phyloP scores from a whole-genome alignment of 2,329 filamentous ascomycete species.

The Pyricularia sp. region DNA sequence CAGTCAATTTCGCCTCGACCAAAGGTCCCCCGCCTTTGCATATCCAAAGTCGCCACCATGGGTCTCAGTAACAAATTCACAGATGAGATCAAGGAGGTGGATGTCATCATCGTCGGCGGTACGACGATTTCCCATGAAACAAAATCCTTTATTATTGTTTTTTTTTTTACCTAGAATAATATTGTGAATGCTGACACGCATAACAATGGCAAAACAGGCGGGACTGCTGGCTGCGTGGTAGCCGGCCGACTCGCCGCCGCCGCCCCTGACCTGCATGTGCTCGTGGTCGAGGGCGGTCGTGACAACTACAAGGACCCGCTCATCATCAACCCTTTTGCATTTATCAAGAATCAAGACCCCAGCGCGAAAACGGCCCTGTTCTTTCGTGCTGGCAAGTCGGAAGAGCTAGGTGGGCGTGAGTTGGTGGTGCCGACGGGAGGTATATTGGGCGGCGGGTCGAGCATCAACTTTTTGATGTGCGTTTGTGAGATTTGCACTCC shows the following conservation, averaged over 20 bases:
- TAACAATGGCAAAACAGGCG: background rate
- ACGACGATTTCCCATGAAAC: background rate
- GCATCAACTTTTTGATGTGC: slow-evolving; percentile 18
- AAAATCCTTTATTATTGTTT: too few species aligned
- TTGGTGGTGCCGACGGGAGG: slow-evolving; percentile 26
- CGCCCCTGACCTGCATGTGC: slow-evolving; percentile 33
- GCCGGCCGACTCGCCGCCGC: slow-evolving; percentile 37
- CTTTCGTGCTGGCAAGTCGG: slow-evolving; percentile 32
- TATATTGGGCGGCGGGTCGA: slow-evolving; percentile 39
- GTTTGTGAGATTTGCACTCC: too few species aligned
- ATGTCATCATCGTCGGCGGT: slow-evolving; percentile 1
- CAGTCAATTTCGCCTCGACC: too few species aligned
- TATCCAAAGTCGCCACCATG: background rate
- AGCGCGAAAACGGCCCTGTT: slow-evolving; percentile 29
- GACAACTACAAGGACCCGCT: slow-evolving; percentile 37
- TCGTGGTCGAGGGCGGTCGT: slow-evolving; percentile 39
- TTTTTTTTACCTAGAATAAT: background rate
- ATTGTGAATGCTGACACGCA: background rate
- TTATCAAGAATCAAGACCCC: slow-evolving; percentile 30
- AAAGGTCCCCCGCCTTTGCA: too few species aligned
- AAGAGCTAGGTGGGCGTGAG: slow-evolving; percentile 29
- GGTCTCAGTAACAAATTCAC: background rate
- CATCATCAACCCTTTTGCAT: slow-evolving; percentile 36
- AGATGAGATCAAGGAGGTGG: background rate
- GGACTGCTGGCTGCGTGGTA: slow-evolving; percentile 29